These are phyloP conservation scores for Chlamydomonas incerta DNA, from an alignment of 139 green algal genomes.

Conservation along the genomic window DNA sequence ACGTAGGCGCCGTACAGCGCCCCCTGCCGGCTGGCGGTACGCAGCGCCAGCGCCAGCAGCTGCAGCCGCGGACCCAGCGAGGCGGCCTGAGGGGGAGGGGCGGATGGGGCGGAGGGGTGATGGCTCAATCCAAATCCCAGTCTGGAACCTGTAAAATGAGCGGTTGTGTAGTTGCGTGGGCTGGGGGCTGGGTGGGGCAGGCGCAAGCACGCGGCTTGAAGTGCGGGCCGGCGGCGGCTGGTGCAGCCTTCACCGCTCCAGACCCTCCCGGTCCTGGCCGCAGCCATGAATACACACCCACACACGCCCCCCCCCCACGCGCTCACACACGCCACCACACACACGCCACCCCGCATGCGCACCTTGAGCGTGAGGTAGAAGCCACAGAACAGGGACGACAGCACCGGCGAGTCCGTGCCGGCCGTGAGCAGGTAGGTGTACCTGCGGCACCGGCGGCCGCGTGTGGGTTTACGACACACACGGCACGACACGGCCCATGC, in stretches of 20 bases:
- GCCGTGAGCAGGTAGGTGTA: conserved; percentile 57
- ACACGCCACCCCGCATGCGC: conserved; percentile 39
- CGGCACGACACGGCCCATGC: too few relatives aligned
- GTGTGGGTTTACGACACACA: neutral
- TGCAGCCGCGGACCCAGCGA: neutral
- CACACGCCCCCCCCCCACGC: neutral
- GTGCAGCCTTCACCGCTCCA: too few relatives aligned
- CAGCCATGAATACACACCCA: neutral
- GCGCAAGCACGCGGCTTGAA: too few relatives aligned
- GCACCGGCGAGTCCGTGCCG: conserved; percentile 37
- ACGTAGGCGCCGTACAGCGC: conserved; percentile 67
- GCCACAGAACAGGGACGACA: conserved; percentile 52
- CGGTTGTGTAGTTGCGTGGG: too few relatives aligned
- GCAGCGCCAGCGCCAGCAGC: conserved; percentile 50
- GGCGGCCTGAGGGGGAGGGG: neutral
- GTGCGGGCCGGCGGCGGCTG: too few relatives aligned
- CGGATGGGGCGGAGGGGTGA: too few relatives aligned
- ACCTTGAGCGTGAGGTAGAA: conserved; percentile 77
- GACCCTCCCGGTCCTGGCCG: too few relatives aligned
- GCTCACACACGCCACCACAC: neutral
- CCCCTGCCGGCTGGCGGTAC: conserved; percentile 41
- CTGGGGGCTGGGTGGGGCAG: too few relatives aligned
- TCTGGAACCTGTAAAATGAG: too few relatives aligned
- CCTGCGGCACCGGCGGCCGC: conserved; percentile 10
- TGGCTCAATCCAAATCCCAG: too few relatives aligned